Evolutionary conservation across 2,329 filamentous ascomycete species (phyloP).

Genomic region (Xylariales sp.): DNA sequence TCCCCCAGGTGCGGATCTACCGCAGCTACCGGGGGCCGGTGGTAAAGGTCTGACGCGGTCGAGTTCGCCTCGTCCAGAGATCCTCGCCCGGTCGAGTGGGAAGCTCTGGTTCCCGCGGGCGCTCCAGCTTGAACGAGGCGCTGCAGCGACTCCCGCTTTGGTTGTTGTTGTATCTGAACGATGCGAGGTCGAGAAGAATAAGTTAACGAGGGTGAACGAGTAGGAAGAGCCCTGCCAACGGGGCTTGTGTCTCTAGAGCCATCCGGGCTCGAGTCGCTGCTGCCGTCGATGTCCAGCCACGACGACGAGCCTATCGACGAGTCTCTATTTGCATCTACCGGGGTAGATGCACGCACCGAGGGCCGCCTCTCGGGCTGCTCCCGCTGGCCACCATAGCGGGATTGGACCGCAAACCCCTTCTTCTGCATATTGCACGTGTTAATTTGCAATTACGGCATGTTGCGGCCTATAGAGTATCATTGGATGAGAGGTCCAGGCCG

Average conservation of each 20-base stretch:
- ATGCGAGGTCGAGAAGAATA: no score
- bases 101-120: background rate
- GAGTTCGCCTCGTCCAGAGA: background rate
- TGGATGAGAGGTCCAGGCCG: background rate
- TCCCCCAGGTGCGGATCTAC: no score
- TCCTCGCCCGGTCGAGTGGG: background rate
- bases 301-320: no score
- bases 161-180: no score
- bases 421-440: conserved; percentile 5
- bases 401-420: conserved; percentile 1
- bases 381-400: background rate
- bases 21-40: no score
- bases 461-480: conserved; percentile 1
- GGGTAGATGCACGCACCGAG: conserved; percentile 2
- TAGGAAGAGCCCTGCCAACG: no score
- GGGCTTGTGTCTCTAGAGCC: no score
- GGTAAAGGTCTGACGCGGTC: background rate
- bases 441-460: conserved; percentile 3
- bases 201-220: no score
- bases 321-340: conserved; percentile 5
- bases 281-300: no score
- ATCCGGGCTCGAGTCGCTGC: no score
- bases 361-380: background rate
- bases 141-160: no score
- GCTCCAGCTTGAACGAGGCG: background rate